Base-by-base conservation (phyloP, 768 basidiomycete genomes). In the Serendipita sp. region DNA sequence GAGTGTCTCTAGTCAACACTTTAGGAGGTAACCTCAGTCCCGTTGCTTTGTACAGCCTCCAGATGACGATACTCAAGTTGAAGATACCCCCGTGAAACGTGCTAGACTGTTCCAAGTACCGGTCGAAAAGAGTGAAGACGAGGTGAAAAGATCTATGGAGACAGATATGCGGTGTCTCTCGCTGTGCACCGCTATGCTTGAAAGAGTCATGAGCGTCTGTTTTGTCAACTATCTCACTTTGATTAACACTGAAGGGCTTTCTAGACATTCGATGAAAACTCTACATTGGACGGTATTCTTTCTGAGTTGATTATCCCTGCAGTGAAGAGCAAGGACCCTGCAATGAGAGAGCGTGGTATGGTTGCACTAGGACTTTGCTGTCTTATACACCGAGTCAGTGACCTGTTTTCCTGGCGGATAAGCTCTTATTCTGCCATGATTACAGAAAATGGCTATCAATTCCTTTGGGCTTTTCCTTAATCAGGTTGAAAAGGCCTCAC, bases 231-330 rank as follows among this genome's bases (percentile, higher is more conserved):
- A 13, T 11, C 48, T 11, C 13, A 46, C 18, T 51, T 8, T 32
- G 30, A 51, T 51, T 32, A 51, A 18, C 45, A 13, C 18, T 13
- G 13, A 13, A 13, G 18, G 45, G 18, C 18, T 18, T 13, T 18
- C 30, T 64, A 81, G 80, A 80, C 78, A 1, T 81, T 82, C 63
- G 80, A 84, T 67, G 85, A 87, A 66, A 86, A 87, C 70, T 83
- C 85, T 4, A 85, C 82, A 3, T 73, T 88, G 65, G 82, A 84
- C 66, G 87, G 89, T 32, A 73, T 79, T 24, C 71, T 83, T 73
- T 78, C 89, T 8, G 92, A 97, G 69, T 77, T 99, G 16, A 91
- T 97, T 70, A 83, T 96, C 37, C 95, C 95, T 2, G 84, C 90
- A 3, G 89, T 97, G 48, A 85, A 86, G 71, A 83, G 90, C 63